Evolutionary conservation across 2,329 filamentous ascomycete genomes (phyloP).

Genomic region (Aspergillus bombycis): DNA sequence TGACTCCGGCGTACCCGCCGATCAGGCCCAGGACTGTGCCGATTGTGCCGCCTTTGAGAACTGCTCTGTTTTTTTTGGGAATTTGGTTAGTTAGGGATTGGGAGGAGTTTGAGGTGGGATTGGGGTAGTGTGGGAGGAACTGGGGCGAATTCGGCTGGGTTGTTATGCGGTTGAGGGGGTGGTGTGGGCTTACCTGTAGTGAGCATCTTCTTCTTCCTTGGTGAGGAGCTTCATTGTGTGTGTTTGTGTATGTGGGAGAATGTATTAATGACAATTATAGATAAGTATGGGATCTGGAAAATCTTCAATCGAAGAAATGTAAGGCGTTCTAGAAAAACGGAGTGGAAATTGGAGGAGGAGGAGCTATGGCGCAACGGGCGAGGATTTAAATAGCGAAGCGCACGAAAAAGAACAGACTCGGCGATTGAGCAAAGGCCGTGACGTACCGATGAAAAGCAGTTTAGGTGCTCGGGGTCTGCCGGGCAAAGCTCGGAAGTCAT

Average conservation of each 20-base stretch:
- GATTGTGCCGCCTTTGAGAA: conserved; percentile 75
- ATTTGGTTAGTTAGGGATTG: conserved; percentile 10
- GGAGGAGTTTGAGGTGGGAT: no score
- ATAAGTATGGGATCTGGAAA: background rate
- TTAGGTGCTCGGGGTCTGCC: conserved; percentile 30
- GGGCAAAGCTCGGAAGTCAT: conserved; percentile 12
- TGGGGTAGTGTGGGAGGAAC: no score
- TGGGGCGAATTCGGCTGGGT: no score
- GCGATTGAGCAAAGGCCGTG: conserved; percentile 24
- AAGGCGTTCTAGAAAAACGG: background rate
- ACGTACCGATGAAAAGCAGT: conserved; percentile 23
- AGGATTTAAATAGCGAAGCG: conserved; percentile 6
- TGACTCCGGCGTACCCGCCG: conserved; percentile 68
- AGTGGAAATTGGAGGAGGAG: background rate
- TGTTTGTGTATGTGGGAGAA: conserved; percentile 9
- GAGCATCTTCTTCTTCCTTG: conserved; percentile 85
- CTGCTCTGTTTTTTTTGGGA: conserved; percentile 56
- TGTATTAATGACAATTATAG: background rate
- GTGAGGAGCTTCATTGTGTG: conserved; percentile 88
- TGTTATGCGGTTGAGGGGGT: conserved; percentile 6
- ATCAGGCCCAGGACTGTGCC: conserved; percentile 72
- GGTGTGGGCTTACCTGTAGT: conserved; percentile 67
- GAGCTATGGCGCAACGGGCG: background rate
- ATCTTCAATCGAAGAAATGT: background rate
- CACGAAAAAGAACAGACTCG: conserved; percentile 13